Evolutionary conservation across 1,139 yeast genomes (phyloP).

Genomic region (Scheffersomyces quercinus): DNA sequence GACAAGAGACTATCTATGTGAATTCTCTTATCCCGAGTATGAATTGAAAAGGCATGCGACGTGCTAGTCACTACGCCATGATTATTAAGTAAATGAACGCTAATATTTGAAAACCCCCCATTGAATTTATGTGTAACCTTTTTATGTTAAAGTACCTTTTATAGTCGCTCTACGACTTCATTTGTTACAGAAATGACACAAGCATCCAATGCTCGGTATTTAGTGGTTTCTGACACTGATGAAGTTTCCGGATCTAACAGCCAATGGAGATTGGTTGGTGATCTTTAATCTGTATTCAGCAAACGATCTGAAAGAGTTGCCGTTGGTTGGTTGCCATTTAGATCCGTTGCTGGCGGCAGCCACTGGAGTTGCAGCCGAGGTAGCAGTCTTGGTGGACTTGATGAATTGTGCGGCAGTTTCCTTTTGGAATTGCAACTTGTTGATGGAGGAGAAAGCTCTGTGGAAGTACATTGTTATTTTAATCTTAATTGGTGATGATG

Average conservation of each 20-base stretch:
- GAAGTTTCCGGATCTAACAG: slow-evolving; percentile 18
- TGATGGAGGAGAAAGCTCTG: slow-evolving; percentile 16
- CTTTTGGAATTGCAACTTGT: slow-evolving; percentile 21
- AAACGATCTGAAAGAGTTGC: slow-evolving; percentile 49
- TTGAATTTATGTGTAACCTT: too few relatives aligned
- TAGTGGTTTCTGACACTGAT: background rate
- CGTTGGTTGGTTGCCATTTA: slow-evolving; percentile 40
- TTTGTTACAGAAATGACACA: too few relatives aligned
- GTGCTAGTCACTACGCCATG: too few relatives aligned
- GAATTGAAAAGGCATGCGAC: too few relatives aligned
- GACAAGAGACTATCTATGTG: too few relatives aligned
- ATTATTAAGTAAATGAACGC: too few relatives aligned
- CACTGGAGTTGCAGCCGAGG: slow-evolving; percentile 12
- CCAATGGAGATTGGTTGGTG: slow-evolving; percentile 52
- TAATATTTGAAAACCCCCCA: too few relatives aligned
- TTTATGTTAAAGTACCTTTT: too few relatives aligned
- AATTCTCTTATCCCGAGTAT: too few relatives aligned
- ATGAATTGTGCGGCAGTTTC: slow-evolving; percentile 24
- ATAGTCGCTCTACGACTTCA: too few relatives aligned
- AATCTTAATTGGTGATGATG: slow-evolving; percentile 1
- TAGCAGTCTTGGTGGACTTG: slow-evolving; percentile 21
- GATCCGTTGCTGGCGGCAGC: slow-evolving; percentile 9
- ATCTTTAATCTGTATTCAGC: slow-evolving; percentile 58
- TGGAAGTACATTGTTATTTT: slow-evolving; percentile 1
- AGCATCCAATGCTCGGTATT: background rate